Percentiles rank a stretch among this genome's conserved stretches.
phyloP scores from a whole-genome alignment of 768 basidiomycete genomes.

The Artomyces pyxidatus region DNA sequence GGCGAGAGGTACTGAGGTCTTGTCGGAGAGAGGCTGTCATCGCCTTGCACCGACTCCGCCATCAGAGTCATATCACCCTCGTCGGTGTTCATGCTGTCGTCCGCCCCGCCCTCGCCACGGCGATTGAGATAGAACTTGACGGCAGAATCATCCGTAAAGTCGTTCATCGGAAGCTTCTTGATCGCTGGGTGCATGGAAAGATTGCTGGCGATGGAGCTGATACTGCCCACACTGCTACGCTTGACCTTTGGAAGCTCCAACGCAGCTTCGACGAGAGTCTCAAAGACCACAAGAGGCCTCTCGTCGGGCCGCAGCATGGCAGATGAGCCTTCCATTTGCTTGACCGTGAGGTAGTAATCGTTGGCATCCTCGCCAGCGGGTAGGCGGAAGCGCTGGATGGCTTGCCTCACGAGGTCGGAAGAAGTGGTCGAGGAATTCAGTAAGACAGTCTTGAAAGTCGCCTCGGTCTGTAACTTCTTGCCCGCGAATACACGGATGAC shows the following conservation, averaged over 20 bases:
- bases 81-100: conserved; percentile 32
- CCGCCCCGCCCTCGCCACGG: conserved; percentile 27
- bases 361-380: conserved; percentile 48
- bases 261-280: conserved; percentile 75
- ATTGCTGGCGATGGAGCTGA: conserved; percentile 88
- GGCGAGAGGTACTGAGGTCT: conserved; percentile 34
- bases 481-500: conserved; percentile 97
- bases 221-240: conserved; percentile 87
- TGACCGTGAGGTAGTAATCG: conserved; percentile 86
- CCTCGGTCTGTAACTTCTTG: conserved; percentile 81
- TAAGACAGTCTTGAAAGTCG: conserved; percentile 96
- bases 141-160: conserved; percentile 93
- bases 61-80: conserved; percentile 37
- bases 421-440: conserved; percentile 83
- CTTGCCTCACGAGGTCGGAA: conserved; percentile 80
- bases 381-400: conserved; percentile 89
- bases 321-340: conserved; percentile 84
- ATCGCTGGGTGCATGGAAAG: conserved; percentile 95
- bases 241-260: conserved; percentile 82
- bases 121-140: conserved; percentile 96
- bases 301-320: conserved; percentile 66
- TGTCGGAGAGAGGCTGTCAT: conserved; percentile 20
- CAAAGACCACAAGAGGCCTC: conserved; percentile 85
- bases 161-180: conserved; percentile 89
- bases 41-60: conserved; percentile 27